Evolutionary conservation across 768 basidiomycete genomes (phyloP).

Genomic region (Inosperma sp.): DNA sequence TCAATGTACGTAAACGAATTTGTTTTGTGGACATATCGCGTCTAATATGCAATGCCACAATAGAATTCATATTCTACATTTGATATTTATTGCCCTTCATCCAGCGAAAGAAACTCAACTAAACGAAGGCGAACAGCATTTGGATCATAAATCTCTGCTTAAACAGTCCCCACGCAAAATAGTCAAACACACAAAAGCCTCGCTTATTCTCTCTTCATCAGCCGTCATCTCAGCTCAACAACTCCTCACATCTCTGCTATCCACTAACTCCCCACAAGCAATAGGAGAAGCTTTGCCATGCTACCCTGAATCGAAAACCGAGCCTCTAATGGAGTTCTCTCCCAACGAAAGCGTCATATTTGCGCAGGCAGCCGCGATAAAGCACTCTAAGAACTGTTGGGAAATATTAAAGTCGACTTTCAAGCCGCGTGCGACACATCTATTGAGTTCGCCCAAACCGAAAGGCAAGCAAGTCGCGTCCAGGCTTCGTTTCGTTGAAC

Average conservation of each 20-base stretch:
- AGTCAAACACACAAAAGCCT: constrained; percentile 33
- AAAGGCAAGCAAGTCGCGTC: constrained; percentile 31
- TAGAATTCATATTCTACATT: constrained; percentile 62
- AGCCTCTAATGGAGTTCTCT: constrained; percentile 23
- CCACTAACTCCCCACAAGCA: constrained; percentile 52
- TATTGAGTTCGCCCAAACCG: constrained; percentile 27
- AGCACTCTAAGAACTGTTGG: constrained; percentile 56
- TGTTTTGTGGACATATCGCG: constrained; percentile 2
- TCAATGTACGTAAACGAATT: constrained; percentile 43
- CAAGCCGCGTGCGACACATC: constrained; percentile 33
- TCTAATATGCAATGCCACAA: constrained; percentile 7
- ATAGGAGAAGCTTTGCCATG: constrained; percentile 53
- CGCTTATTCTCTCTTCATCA: constrained; percentile 37
- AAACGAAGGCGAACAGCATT: constrained; percentile 19
- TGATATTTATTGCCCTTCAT: constrained; percentile 68
- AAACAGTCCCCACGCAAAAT: constrained; percentile 49
- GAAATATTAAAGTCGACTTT: constrained; percentile 53
- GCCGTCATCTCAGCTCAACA: constrained; percentile 50
- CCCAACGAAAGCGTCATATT: constrained; percentile 56
- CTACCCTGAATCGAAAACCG: constrained; percentile 32
- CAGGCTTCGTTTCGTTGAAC: constrained; percentile 17
- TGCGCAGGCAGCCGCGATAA: constrained; percentile 49
- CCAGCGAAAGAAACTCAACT: constrained; percentile 33
- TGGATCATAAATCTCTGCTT: constrained; percentile 22
- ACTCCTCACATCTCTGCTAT: constrained; percentile 50